Conservation (phyloP, 2,329 filamentous ascomycete species). For the Penicillium sclerotiorum region DNA sequence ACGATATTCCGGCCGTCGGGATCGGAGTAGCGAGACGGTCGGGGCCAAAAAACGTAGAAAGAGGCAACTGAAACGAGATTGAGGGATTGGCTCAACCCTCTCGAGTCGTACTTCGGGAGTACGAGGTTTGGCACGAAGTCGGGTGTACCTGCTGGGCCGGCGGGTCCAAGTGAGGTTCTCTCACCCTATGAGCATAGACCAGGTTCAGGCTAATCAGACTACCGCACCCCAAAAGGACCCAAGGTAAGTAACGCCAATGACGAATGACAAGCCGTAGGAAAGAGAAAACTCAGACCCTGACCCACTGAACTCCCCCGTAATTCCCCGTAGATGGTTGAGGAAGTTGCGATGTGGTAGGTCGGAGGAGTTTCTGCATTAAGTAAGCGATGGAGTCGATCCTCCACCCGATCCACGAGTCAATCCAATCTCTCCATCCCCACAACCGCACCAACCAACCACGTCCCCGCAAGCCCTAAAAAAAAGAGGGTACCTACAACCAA, state of each 20-base stretch:
- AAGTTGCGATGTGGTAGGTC: background rate
- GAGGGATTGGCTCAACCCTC: background rate
- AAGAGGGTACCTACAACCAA: background rate
- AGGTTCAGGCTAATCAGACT: background rate
- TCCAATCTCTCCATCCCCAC: too few relatives aligned
- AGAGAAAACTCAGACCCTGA: background rate
- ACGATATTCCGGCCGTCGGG: slow-evolving; percentile 1
- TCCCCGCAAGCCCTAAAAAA: background rate
- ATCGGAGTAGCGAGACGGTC: background rate
- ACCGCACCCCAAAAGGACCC: background rate
- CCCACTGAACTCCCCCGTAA: slow-evolving; percentile 4
- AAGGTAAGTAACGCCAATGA: too few relatives aligned
- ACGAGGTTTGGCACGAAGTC: too few relatives aligned
- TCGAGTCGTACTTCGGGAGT: too few relatives aligned
- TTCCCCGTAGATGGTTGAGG: slow-evolving; percentile 1
- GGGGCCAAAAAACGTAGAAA: background rate
- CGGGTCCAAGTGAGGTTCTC: background rate
- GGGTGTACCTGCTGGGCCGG: background rate
- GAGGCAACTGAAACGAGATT: slow-evolving; percentile 8
- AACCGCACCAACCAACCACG: too few relatives aligned
- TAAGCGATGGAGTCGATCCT: background rate
- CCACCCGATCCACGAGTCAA: background rate
- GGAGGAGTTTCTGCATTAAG: background rate
- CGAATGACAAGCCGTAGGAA: background rate
- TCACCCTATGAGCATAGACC: background rate